A percentile compares a stretch with the other conserved stretches of the same genome.
Evolutionary conservation across 352 stramenopile genomes (phyloP).

Genomic region (Phytophthora aleatoria): DNA sequence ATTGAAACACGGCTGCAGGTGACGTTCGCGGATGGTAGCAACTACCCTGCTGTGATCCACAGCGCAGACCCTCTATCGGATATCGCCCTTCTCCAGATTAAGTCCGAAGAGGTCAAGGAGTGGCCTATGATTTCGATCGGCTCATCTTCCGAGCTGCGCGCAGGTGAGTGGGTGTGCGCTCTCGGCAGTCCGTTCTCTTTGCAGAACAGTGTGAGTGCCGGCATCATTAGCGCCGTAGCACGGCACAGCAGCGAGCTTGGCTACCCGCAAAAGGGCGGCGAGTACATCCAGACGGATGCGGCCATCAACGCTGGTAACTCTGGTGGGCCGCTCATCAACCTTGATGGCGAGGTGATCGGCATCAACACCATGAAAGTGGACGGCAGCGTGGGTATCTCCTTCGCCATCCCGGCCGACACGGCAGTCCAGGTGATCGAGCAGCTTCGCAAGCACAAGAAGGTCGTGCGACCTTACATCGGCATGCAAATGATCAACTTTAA

Average conservation of each 20-base stretch:
- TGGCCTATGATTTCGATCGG: conserved; percentile 81
- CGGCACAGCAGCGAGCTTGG: conserved; percentile 90
- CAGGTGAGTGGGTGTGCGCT: conserved; percentile 93
- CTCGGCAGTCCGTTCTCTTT: conserved; percentile 92
- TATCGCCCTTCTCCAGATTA: conserved; percentile 90
- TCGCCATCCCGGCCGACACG: conserved; percentile 94
- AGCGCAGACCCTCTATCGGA: conserved; percentile 89
- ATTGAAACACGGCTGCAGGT: conserved; percentile 41
- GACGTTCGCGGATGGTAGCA: conserved; percentile 85
- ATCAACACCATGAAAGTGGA: conserved; percentile 96
- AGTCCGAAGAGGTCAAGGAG: conserved; percentile 52
- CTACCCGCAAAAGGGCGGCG: conserved; percentile 72
- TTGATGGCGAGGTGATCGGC: conserved; percentile 93
- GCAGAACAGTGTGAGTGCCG: conserved; percentile 91
- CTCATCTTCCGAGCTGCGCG: conserved; percentile 73
- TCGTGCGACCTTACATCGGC: conserved; percentile 91
- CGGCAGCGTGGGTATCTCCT: conserved; percentile 89
- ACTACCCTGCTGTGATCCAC: conserved; percentile 77
- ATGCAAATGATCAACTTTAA: conserved; percentile 93
- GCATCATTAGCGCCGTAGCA: conserved; percentile 91
- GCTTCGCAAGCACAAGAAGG: conserved; percentile 86
- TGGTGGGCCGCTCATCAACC: conserved; percentile 92
- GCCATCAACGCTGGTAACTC: conserved; percentile 94
- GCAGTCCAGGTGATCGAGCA: conserved; percentile 90
- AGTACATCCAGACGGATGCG: conserved; percentile 95